Conservation (phyloP, 768 basidiomycete genomes). For the Galerina marginata region DNA sequence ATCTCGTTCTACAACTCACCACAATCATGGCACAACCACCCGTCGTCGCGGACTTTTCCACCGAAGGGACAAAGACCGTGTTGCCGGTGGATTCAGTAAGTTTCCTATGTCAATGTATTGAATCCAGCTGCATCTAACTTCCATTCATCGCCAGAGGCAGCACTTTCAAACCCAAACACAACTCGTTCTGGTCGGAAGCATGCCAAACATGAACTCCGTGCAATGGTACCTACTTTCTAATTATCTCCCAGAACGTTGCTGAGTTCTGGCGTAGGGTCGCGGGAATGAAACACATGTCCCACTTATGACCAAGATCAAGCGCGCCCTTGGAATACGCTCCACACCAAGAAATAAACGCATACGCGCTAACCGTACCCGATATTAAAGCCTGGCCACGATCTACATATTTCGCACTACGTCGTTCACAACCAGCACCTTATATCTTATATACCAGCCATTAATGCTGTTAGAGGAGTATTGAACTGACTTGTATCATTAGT, state of each 20-base stretch:
- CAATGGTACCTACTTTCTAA: constrained; percentile 41
- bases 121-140: constrained; percentile 2
- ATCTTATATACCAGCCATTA: background rate
- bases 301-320: constrained; percentile 57
- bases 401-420: background rate
- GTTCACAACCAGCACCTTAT: background rate
- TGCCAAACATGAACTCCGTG: constrained; percentile 49
- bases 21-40: constrained; percentile 22
- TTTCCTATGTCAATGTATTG: background rate
- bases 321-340: constrained; percentile 55
- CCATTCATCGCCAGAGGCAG: constrained; percentile 40
- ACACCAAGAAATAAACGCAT: constrained; percentile 37
- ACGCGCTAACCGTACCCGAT: constrained; percentile 6
- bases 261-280: constrained; percentile 40
- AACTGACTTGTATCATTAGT: too few species aligned
- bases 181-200: constrained; percentile 48
- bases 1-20: constrained; percentile 29
- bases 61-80: constrained; percentile 47
- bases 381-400: background rate
- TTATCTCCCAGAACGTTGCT: background rate
- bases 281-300: constrained; percentile 50
- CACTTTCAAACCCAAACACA: constrained; percentile 57
- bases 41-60: constrained; percentile 31
- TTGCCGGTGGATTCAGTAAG: constrained; percentile 56
- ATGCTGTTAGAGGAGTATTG: too few species aligned